Evolutionary conservation across 371 early-diverging fungal species (phyloP), one percentile per base, ranked within the genome.

Genomic region (Furculomyces boomerangus): DNA sequence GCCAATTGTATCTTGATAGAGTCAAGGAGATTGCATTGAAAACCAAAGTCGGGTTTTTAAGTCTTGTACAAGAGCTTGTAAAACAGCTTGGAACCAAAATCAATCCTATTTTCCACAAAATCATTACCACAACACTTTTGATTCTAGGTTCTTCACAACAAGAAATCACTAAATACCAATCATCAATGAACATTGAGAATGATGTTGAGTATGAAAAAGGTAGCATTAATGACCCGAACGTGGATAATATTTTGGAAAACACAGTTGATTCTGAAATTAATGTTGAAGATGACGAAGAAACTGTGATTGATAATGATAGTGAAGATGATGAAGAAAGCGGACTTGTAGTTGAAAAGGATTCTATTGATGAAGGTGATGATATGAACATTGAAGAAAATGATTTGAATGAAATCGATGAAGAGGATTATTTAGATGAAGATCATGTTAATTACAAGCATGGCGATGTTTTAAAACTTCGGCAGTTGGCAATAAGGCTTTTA

Each of bases 11-110:
- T 24, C 50, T 51, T n/a, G 53, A 62, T 10, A 60, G 53, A 25
- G 50, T 67, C 29, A 55, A 63, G 18, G 30, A 60, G 3, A 63
- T 79, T 37, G 70, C 77, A 7, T 58, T 68, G 25, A 80, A 80
- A 62, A 79, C 82, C 56, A 86, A 87, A 60, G 50, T 80, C 20
- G 90, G 91, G 63, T 83, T 86, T 62, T 64, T 94, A 55, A 75
- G 75, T 40, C 64, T 88, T 31, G 54, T 87, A 51, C 78, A 84
- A 44, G 95, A 93, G 60, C 63, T 86, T 31, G 61, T 94, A 52
- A 83, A 81, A 64, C 85, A 88, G 65, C 67, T 95, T 28, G 82
- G 85, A 13, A 65, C 77, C 16, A 74, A 77, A 31, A 58, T 87
- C 22, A 57, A 68, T 14, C 88, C 88, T 0, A 77, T 81, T 46